These are phyloP conservation scores for Immersiporthe knoxdaviesiana DNA, from an alignment of 2,329 filamentous ascomycete species.

Conservation along the genomic window DNA sequence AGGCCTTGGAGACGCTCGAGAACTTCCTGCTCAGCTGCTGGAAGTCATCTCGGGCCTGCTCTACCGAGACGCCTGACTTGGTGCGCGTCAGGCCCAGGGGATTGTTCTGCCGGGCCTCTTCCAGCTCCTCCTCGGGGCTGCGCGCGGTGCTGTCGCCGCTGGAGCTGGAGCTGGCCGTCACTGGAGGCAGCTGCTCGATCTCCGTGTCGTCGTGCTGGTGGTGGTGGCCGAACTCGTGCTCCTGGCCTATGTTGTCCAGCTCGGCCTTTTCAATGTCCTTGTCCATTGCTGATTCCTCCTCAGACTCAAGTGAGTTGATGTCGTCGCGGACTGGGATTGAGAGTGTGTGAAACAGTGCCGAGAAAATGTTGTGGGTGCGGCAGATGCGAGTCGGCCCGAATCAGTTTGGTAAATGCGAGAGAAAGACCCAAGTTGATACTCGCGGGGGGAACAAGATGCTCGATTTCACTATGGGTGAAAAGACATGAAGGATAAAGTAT, in stretches of 20 bases:
- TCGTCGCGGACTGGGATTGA: slow-evolving; percentile 9
- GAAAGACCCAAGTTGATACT: background rate
- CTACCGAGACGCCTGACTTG: slow-evolving; percentile 61
- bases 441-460: background rate
- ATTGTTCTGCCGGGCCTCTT: slow-evolving; percentile 49
- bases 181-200: slow-evolving; percentile 29
- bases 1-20: slow-evolving; percentile 58
- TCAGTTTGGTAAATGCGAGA: background rate
- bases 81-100: slow-evolving; percentile 51
- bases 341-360: background rate
- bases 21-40: slow-evolving; percentile 66
- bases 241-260: slow-evolving; percentile 16
- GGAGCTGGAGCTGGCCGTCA: slow-evolving; percentile 28
- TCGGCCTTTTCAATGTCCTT: slow-evolving; percentile 32
- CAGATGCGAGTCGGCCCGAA: background rate
- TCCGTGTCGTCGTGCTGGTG: slow-evolving; percentile 27
- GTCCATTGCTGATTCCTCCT: slow-evolving; percentile 24
- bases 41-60: slow-evolving; percentile 72
- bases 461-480: background rate
- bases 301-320: background rate
- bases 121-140: slow-evolving; percentile 44
- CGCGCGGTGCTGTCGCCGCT: slow-evolving; percentile 31
- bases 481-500: background rate
- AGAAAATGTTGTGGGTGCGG: background rate
- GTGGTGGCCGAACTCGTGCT: slow-evolving; percentile 14